Evolutionary conservation across 257 asterid genomes (phyloP).

Genomic region (Eucommia ulmoides): DNA sequence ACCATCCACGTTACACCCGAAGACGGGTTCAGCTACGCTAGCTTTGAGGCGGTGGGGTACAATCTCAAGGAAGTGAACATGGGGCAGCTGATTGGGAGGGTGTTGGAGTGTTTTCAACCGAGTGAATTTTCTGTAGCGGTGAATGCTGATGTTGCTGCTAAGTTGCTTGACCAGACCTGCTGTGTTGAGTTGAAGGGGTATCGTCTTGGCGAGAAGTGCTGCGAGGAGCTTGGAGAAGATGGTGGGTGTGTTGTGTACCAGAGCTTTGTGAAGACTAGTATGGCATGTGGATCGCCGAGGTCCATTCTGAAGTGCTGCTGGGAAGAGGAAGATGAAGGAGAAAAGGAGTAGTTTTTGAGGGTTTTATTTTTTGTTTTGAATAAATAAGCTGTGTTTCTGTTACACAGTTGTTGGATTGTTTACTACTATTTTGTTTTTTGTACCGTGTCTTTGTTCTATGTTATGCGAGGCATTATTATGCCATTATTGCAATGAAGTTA

Average conservation of each 20-base stretch:
- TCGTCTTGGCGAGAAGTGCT: slow-evolving; percentile 23
- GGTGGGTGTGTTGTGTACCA: slow-evolving; percentile 59
- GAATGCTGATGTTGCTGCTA: slow-evolving; percentile 31
- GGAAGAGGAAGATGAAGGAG: slow-evolving; percentile 53
- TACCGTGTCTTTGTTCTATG: no score
- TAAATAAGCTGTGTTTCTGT: no score
- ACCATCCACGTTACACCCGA: slow-evolving; percentile 82
- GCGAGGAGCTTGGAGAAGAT: slow-evolving; percentile 48
- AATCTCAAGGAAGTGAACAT: slow-evolving; percentile 28
- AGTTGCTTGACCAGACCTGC: slow-evolving; percentile 20
- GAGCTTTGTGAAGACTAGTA: slow-evolving; percentile 40
- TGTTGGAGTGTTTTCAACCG: slow-evolving; percentile 55
- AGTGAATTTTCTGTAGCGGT: slow-evolving; percentile 49
- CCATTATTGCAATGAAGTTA: no score
- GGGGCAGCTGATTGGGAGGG: slow-evolving; percentile 42
- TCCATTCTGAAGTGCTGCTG: slow-evolving; percentile 60
- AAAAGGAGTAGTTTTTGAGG: slow-evolving; percentile 45
- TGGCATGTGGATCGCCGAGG: slow-evolving; percentile 54
- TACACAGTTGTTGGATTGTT: no score
- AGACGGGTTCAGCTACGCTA: slow-evolving; percentile 81
- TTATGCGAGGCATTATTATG: no score
- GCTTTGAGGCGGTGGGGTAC: slow-evolving; percentile 81
- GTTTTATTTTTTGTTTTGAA: slow-evolving; percentile 11
- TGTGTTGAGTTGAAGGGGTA: slow-evolving; percentile 36
- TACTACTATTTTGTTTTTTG: no score